Conservation (phyloP, 2,329 filamentous ascomycete genomes). For the Sarocladium oryzae region DNA sequence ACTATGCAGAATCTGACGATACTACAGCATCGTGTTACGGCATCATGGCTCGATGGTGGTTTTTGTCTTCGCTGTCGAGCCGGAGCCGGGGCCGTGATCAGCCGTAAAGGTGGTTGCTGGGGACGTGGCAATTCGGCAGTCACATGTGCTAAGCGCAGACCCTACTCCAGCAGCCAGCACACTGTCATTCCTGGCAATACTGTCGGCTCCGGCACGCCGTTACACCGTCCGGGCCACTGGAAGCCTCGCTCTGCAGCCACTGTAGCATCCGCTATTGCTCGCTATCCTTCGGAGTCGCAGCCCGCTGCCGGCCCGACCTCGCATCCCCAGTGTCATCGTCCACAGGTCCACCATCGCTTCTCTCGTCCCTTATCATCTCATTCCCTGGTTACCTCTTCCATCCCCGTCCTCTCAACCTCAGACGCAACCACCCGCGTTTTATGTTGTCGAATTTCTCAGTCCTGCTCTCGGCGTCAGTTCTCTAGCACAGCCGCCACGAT, state of each 20-base stretch:
- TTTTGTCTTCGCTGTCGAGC: not conserved
- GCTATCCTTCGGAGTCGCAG: not conserved
- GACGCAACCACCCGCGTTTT: not conserved
- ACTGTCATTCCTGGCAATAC: not conserved
- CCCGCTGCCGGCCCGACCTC: slow-evolving; percentile 4
- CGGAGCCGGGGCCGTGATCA: not conserved
- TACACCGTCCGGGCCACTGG: slow-evolving; percentile 3
- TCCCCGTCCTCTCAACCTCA: slow-evolving; percentile 10
- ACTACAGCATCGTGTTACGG: not conserved
- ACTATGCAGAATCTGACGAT: not conserved
- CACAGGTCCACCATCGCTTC: not conserved
- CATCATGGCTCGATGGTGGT: not conserved
- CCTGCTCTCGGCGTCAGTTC: slow-evolving; percentile 24
- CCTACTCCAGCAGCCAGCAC: not conserved
- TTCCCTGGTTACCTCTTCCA: not conserved
- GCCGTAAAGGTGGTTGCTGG: not conserved
- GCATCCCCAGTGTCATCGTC: not conserved
- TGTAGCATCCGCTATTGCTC: not conserved
- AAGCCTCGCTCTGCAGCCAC: not conserved
- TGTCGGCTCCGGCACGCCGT: not conserved
- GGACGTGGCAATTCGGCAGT: not conserved
- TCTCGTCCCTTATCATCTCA: slow-evolving; percentile 3
- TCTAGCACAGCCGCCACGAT: slow-evolving; percentile 55
- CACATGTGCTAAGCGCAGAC: not conserved
- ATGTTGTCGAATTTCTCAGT: slow-evolving; percentile 3